Conservation (phyloP, 108 stramenopile genomes). For the Cylindrotheca closterium region DNA sequence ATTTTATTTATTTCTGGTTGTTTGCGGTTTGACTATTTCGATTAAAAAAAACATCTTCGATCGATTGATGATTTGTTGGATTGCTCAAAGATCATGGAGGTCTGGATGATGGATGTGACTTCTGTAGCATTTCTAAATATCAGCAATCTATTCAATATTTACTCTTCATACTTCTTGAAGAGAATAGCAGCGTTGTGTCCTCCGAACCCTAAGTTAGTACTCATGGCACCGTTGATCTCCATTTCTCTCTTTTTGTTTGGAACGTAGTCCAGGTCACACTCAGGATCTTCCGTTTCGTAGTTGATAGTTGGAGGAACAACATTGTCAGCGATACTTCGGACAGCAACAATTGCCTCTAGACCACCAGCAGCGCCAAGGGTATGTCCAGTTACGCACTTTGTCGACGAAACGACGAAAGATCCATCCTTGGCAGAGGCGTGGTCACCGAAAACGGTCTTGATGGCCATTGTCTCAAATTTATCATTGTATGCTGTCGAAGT, state of each 20-base stretch:
- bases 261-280: constrained; percentile 96
- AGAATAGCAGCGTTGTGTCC: constrained; percentile 98
- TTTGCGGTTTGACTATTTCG: constrained; percentile 2
- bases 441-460: constrained; percentile 90
- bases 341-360: constrained; percentile 91
- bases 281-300: constrained; percentile 92
- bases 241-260: constrained; percentile 89
- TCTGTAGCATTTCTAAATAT: too few relatives aligned
- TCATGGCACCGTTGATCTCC: constrained; percentile 91
- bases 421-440: constrained; percentile 81
- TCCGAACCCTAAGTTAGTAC: constrained; percentile 96
- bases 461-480: constrained; percentile 97
- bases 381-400: constrained; percentile 95
- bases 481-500: constrained; percentile 97
- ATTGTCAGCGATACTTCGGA: constrained; percentile 73
- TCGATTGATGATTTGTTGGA: too few relatives aligned
- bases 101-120: too few relatives aligned
- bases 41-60: background rate
- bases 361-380: constrained; percentile 97
- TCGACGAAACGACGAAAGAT: constrained; percentile 85
- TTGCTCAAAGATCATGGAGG: too few relatives aligned
- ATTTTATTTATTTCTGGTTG: too few relatives aligned
- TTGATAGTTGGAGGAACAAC: constrained; percentile 95
- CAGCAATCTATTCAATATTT: too few relatives aligned
- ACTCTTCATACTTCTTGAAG: constrained; percentile 90